Evolutionary conservation across 257 asterid species (phyloP), one percentile per base, ranked within the genome.

Genomic region (Solanum medicagineum): DNA sequence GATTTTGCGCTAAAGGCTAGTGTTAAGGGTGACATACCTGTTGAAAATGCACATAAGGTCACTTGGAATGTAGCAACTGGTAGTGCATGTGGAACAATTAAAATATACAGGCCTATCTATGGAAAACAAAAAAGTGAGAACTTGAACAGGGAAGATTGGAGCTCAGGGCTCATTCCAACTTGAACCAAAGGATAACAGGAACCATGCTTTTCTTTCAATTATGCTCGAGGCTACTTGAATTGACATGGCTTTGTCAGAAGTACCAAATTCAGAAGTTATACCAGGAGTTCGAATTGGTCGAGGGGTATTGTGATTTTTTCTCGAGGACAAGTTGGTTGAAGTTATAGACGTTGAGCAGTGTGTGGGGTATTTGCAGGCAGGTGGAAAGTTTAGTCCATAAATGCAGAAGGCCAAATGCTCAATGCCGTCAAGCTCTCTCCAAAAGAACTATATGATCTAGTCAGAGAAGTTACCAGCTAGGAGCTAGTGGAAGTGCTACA

Each of bases 241-340:
- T 66, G 45, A 73, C 89, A 94, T 98, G 68, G 97, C 99, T 83
- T 92, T 94, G 75, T 96, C 99, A 70, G 98, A 96, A 90, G 90
- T 96, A 85, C 98, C 99, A 89, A 90, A 87, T 88, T 91, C 97
- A 80, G 87, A 93, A 86, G 81, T 93, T 87, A 83, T 96, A 85
- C 98, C 98, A 83, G 99, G 98, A 51, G 98, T 96, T 62, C 93
- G 97, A 83, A 87, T 96, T 90, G 99, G 92, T 96, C 74, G 97
- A 96, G 97, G 98, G 53, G 8, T 69, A 69, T 69, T 69, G 26
- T 69, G 49, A 40, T 69, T 69, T 36, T 51, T 40, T 69, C 53
- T 40, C 8, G 3, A 69, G 79, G 51, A 69, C 26, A 69, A 40
- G 53, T 69, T 40, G 53, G 53, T 69, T 69, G 79, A 40, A 69